phyloP scores from a whole-genome alignment of 2,329 filamentous ascomycete genomes.

The Paecilomyces variotii region DNA sequence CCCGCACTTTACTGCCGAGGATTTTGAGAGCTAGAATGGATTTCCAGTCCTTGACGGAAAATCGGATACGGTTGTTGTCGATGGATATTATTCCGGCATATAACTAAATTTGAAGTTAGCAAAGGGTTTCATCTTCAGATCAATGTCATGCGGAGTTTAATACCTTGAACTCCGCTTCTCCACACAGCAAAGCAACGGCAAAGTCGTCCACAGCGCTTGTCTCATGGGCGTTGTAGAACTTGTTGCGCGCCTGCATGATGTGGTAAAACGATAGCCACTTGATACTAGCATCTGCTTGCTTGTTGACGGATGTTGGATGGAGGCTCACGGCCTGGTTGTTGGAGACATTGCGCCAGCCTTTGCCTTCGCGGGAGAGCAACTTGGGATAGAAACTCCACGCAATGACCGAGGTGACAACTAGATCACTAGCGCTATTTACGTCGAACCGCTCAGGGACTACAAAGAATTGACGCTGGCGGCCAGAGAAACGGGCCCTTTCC shows the following conservation, averaged over 20 bases:
- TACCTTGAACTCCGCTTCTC: slow-evolving; percentile 80
- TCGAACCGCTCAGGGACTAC: slow-evolving; percentile 70
- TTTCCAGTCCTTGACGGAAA: slow-evolving; percentile 82
- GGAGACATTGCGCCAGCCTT: slow-evolving; percentile 81
- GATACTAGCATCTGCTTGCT: slow-evolving; percentile 45
- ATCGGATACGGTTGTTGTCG: slow-evolving; percentile 78
- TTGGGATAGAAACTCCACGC: slow-evolving; percentile 96
- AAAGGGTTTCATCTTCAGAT: not conserved
- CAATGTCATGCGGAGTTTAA: slow-evolving; percentile 15
- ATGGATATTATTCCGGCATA: slow-evolving; percentile 80
- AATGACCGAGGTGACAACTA: slow-evolving; percentile 71
- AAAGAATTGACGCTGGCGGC: slow-evolving; percentile 68
- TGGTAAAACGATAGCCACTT: slow-evolving; percentile 92
- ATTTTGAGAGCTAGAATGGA: slow-evolving; percentile 82
- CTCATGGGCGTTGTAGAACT: slow-evolving; percentile 78
- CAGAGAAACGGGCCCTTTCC: slow-evolving; percentile 52
- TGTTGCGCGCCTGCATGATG: slow-evolving; percentile 86
- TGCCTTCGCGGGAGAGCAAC: slow-evolving; percentile 72
- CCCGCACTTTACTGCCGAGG: slow-evolving; percentile 63
- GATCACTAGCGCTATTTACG: slow-evolving; percentile 69
- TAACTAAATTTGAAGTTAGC: slow-evolving; percentile 46
- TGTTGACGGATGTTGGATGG: slow-evolving; percentile 85
- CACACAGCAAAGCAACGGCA: slow-evolving; percentile 74
- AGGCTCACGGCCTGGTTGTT: slow-evolving; percentile 88
- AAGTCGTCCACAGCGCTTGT: slow-evolving; percentile 75